phyloP scores from a whole-genome alignment of 1,284 basidiomycete genomes.

The Cutaneotrichosporon cyanovorans region DNA sequence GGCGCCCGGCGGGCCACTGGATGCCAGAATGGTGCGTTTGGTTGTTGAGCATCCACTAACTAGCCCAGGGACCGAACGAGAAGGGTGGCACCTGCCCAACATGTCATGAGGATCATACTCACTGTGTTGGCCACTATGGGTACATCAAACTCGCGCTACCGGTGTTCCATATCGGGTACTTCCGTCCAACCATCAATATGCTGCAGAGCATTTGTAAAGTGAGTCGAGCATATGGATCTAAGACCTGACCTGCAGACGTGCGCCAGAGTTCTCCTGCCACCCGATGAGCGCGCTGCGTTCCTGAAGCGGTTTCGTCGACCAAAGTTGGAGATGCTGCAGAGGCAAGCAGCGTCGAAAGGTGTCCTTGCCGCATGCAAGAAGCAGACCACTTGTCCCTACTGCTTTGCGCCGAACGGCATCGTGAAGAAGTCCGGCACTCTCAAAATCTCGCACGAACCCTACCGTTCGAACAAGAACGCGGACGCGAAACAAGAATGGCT shows the following conservation, averaged over 20 bases:
- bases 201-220: constrained; percentile 96
- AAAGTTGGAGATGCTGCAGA: constrained; percentile 87
- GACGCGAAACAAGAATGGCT: constrained; percentile 86
- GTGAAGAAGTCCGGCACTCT: constrained; percentile 94
- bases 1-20: constrained; percentile 84
- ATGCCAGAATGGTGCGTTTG: constrained; percentile 65
- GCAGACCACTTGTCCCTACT: constrained; percentile 86
- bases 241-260: constrained; percentile 62
- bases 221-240: neutral
- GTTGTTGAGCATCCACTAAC: neutral
- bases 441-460: constrained; percentile 97
- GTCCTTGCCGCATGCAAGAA: constrained; percentile 86
- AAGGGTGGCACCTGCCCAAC: constrained; percentile 91
- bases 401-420: constrained; percentile 84
- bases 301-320: constrained; percentile 84
- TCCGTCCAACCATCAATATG: constrained; percentile 88
- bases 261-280: constrained; percentile 84
- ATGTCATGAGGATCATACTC: constrained; percentile 82
- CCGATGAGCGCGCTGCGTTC: constrained; percentile 73
- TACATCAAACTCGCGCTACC: constrained; percentile 94
- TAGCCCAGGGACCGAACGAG: constrained; percentile 78
- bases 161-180: constrained; percentile 97
- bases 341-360: constrained; percentile 77
- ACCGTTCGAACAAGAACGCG: constrained; percentile 86
- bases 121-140: constrained; percentile 96